Evolutionary conservation across 2,329 filamentous ascomycete genomes (phyloP), one percentile per base, ranked within the genome.

Genomic region (Cyclaneusma minus): DNA sequence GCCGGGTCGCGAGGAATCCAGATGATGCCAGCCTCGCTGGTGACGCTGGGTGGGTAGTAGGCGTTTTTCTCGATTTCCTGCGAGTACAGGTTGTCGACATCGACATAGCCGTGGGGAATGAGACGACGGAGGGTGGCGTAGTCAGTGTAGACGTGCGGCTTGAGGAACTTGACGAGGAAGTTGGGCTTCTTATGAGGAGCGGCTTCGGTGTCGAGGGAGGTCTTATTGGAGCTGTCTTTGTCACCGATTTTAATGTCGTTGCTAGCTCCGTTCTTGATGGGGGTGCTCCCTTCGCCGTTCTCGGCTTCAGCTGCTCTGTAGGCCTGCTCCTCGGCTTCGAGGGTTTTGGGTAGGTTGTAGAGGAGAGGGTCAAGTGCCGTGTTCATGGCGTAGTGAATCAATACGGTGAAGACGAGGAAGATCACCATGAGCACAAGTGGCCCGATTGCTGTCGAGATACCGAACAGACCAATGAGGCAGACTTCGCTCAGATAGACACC

Each of bases 401-500:
- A 58, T 1, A 71, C 52, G 2, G 77, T 79, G 48, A 87, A 77
- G 37, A 91, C 44, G 13, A 89, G 57, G 50, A 83, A 76, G 28
- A 76, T 54, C 25, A 87, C 61, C 71, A 85, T 84, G 25, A 89
- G 54, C 15, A 84, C 56, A 41, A 87, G 49, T 0, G 82, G 80
- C 0, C 73, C 76, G 11, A 74, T 56, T 0, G 71, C 68, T 2
- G 61, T 55, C 5, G 68, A 71, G 26, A 87, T 69, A 27, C 66
- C 77, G 40, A 94, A 85, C 3, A 94, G 62, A 25, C 84, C 85
- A 37, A 93, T 76, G 45, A 94, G 60, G 49, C 82, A 89, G 16
- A 87, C 54, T 36, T 89, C 73, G 2, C 76, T 69, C 18, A 94
- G 62, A 48, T 95, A 94, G 25, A 91, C 59, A 13, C 87, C 85